Evolutionary conservation across 2,329 filamentous ascomycete genomes (phyloP), one percentile per base, ranked within the genome.

Genomic region (Talaromyces sp.): DNA sequence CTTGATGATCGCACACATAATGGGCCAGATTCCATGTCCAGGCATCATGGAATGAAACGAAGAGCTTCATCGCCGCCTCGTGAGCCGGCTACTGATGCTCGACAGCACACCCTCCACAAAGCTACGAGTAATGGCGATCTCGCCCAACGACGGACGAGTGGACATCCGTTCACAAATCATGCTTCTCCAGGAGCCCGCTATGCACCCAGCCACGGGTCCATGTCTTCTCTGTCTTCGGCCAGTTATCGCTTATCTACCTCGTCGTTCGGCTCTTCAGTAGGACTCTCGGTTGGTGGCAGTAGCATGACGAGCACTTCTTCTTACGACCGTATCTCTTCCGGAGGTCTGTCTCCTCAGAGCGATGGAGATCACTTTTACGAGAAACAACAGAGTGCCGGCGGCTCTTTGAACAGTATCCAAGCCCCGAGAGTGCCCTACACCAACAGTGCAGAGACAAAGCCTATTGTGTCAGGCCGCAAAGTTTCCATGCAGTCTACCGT

Each of bases 231-330:
- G 9, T 85, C 85, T n/a, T 88, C 85, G 6, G 76, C 81, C 29
- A 83, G 82, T 54, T 80, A 83, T 62, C 82, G 84, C 64, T 85
- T 82, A 52, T 83, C 87, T 67, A 82, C 84, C 12, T 62, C 60
- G 32, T 62, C 60, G 32, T 38, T 62, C 1, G 48, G 60, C 53
- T 62, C 60, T 8, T 85, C 83, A 8, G 77, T 80, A 60, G 80
- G 79, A 10, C 73, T 87, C 21, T 88, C 86, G 19, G 77, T 83
- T 65, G 74, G 74, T 63, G 82, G 82, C 51, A 88, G 85, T 74
- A 89, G 85, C 69, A 81, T 86, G 68, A 88, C 86, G 35, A 88
- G 85, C 69, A 81, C 86, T 64, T 82, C 81, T 52, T 86, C 85
- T 32, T 82, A 83, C 66, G 85, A 86, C 59, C 82, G 83, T 54